phyloP scores from a whole-genome alignment of 495 filamentous ascomycete species.

The Apiosordaria backusii region DNA sequence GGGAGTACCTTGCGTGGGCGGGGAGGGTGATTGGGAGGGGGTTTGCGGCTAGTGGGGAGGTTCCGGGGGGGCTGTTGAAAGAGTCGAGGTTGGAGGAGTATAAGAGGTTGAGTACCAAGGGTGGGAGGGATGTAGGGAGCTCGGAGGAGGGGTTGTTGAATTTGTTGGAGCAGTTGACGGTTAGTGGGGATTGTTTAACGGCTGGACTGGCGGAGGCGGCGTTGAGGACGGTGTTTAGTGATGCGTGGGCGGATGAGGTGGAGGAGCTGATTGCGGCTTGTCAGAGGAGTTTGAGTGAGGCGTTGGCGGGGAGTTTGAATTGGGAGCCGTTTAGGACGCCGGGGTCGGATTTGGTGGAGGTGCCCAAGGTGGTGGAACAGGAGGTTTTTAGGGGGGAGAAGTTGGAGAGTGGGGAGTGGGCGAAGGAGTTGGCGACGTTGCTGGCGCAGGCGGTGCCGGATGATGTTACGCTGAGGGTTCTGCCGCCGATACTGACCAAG shows the following conservation, averaged over 20 bases:
- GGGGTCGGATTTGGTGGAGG: slow-evolving; percentile 38
- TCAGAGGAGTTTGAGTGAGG: slow-evolving; percentile 41
- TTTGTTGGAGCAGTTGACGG: slow-evolving; percentile 64
- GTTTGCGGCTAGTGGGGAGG: slow-evolving; percentile 69
- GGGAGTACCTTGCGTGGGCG: slow-evolving; percentile 77
- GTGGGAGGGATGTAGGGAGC: slow-evolving; percentile 35
- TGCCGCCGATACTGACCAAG: slow-evolving; percentile 58
- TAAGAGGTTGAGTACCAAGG: slow-evolving; percentile 17
- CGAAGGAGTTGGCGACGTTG: slow-evolving; percentile 57
- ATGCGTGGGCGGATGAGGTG: slow-evolving; percentile 41
- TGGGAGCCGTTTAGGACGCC: slow-evolving; percentile 49
- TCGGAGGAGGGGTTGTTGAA: slow-evolving; percentile 56
- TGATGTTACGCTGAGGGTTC: slow-evolving; percentile 62
- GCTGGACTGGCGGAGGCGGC: slow-evolving; percentile 76
- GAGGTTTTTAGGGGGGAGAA: slow-evolving; percentile 33
- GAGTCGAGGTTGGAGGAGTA: slow-evolving; percentile 55
- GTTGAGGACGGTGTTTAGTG: slow-evolving; percentile 65
- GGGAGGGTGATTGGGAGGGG: slow-evolving; percentile 78
- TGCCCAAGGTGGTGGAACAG: slow-evolving; percentile 20
- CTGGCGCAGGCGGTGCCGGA: slow-evolving; percentile 57
- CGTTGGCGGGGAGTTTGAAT: slow-evolving; percentile 43
- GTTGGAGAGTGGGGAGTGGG: slow-evolving; percentile 53
- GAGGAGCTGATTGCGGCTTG: slow-evolving; percentile 48
- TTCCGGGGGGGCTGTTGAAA: slow-evolving; percentile 53
- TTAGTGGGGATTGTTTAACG: slow-evolving; percentile 56